These are phyloP conservation scores for Dendrobium huoshanense DNA, from an alignment of 106 monocot species.

Conservation along the genomic window DNA sequence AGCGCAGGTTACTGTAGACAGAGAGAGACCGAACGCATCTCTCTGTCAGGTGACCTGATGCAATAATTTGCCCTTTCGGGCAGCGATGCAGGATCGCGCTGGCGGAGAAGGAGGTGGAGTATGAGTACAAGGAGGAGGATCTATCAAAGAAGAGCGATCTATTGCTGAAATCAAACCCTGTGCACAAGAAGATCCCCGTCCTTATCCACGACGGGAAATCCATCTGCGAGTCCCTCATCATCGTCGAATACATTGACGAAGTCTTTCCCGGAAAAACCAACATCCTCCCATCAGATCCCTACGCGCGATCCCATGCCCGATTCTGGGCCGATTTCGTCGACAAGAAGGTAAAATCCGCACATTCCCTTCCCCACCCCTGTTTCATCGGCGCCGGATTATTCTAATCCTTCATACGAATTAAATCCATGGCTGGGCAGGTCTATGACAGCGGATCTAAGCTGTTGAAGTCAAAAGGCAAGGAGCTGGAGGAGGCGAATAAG, in stretches of 20 bases:
- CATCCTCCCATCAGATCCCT: constrained; percentile 26
- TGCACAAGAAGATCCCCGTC: constrained; percentile 38
- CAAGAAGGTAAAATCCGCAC: constrained; percentile 13
- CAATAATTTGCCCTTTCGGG: constrained; percentile 35
- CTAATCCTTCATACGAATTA: background rate
- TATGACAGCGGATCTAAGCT: constrained; percentile 27
- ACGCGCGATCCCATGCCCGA: constrained; percentile 4
- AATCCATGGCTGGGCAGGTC: background rate
- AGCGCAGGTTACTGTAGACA: no score
- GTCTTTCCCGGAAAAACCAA: constrained; percentile 9
- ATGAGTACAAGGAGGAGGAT: constrained; percentile 38
- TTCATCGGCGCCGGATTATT: background rate
- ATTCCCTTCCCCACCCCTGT: background rate
- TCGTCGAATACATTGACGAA: constrained; percentile 45
- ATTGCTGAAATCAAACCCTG: constrained; percentile 32
- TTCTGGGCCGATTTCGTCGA: constrained; percentile 35
- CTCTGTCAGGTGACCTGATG: no score
- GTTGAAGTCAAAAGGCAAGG: constrained; percentile 53
- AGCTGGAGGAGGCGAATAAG: constrained; percentile 32
- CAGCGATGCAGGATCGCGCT: constrained; percentile 31
- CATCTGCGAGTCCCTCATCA: constrained; percentile 42
- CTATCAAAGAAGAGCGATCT: constrained; percentile 24
- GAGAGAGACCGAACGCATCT: no score
- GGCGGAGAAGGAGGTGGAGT: constrained; percentile 37
- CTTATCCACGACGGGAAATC: constrained; percentile 44